Conservation (phyloP, 192 early-diverging fungal species). For the Coemansia sp. region DNA sequence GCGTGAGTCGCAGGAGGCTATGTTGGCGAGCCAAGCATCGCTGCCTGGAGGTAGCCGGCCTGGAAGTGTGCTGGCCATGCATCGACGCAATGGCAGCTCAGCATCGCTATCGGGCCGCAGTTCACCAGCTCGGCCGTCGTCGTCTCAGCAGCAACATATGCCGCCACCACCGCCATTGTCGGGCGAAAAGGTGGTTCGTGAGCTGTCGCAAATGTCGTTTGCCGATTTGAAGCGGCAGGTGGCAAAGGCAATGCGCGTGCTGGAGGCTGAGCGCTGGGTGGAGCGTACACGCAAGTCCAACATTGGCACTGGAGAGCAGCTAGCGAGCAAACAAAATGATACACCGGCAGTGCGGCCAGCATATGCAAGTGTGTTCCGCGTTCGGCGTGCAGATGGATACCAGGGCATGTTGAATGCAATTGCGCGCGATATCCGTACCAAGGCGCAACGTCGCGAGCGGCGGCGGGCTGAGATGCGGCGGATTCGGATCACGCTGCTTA, state of each 20-base stretch:
- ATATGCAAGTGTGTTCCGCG: conserved; percentile 51
- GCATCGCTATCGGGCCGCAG: conserved; percentile 42
- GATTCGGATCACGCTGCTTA: conserved; percentile 75
- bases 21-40: conserved; percentile 11
- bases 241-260: conserved; percentile 74
- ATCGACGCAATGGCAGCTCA: conserved; percentile 22
- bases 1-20: conserved; percentile 49
- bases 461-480: conserved; percentile 71
- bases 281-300: conserved; percentile 57
- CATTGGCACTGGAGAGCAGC: conserved; percentile 47
- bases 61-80: conserved; percentile 15
- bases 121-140: conserved; percentile 41
- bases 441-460: conserved; percentile 78
- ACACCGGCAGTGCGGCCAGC: conserved; percentile 32
- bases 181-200: conserved; percentile 53
- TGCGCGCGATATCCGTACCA: conserved; percentile 90
- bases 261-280: conserved; percentile 76
- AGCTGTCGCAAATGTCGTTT: conserved; percentile 69
- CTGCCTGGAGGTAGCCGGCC: conserved; percentile 5
- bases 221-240: conserved; percentile 78
- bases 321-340: conserved; percentile 1
- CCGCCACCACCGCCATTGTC: conserved; percentile 48
- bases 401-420: conserved; percentile 93
- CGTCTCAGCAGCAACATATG: conserved; percentile 16
- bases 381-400: conserved; percentile 72